Evolutionary conservation across 805 yeast genomes (phyloP).

Genomic region (Teunomyces funiuensis): DNA sequence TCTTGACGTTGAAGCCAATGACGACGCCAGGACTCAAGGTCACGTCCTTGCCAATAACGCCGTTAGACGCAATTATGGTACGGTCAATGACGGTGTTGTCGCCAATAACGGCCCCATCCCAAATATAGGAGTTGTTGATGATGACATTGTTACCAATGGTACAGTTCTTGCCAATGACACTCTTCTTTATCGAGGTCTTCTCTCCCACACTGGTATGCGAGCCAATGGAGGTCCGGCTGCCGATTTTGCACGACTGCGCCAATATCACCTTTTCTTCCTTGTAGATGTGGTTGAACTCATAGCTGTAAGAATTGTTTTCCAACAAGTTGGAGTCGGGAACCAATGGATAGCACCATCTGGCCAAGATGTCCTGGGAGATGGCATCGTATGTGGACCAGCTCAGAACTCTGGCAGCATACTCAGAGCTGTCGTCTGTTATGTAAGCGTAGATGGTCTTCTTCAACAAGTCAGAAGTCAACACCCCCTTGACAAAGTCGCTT

Average conservation of each 20-base stretch:
- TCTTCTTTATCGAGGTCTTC: slow-evolving; percentile 60
- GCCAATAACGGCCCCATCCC: slow-evolving; percentile 78
- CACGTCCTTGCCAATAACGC: slow-evolving; percentile 53
- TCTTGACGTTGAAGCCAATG: slow-evolving; percentile 70
- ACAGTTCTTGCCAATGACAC: slow-evolving; percentile 86
- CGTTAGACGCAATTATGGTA: slow-evolving; percentile 70
- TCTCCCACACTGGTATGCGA: slow-evolving; percentile 74
- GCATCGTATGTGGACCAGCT: slow-evolving; percentile 93
- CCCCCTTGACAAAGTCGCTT: slow-evolving; percentile 87
- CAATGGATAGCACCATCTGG: slow-evolving; percentile 91
- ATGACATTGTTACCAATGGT: slow-evolving; percentile 74
- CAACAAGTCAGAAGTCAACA: slow-evolving; percentile 82
- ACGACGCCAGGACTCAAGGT: slow-evolving; percentile 68
- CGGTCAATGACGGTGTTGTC: slow-evolving; percentile 60
- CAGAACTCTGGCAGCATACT: slow-evolving; percentile 92
- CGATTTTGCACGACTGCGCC: slow-evolving; percentile 89
- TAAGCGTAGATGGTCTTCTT: slow-evolving; percentile 91
- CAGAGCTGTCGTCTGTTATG: slow-evolving; percentile 62
- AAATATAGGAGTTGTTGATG: slow-evolving; percentile 75
- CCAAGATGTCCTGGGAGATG: slow-evolving; percentile 82
- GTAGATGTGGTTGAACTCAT: slow-evolving; percentile 83
- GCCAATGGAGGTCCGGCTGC: slow-evolving; percentile 81
- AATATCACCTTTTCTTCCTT: slow-evolving; percentile 85
- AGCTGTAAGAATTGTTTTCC: slow-evolving; percentile 69
- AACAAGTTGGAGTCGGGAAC: slow-evolving; percentile 82